Evolutionary conservation across 441 rosid genomes (phyloP).

Genomic region (Brassica hybrid): DNA sequence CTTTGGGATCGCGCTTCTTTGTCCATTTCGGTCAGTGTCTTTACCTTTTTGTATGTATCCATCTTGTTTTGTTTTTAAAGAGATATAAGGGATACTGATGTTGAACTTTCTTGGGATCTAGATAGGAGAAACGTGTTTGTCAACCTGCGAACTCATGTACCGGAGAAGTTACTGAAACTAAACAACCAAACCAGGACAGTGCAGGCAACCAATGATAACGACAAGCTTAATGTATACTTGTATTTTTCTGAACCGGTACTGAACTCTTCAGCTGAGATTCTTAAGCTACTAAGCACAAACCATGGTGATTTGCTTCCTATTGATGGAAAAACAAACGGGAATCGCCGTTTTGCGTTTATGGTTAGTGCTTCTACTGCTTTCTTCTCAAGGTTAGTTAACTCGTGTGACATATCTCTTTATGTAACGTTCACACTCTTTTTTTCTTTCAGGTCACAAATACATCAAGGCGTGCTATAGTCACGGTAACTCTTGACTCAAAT

Average conservation of each 20-base stretch:
- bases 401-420: not conserved
- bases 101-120: conserved; percentile 31
- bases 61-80: conserved; percentile 3
- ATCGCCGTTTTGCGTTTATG: conserved; percentile 84
- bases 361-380: conserved; percentile 47
- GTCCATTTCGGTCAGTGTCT: conserved; percentile 78
- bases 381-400: conserved; percentile 4
- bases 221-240: conserved; percentile 68
- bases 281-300: conserved; percentile 54
- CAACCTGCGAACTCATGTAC: conserved; percentile 67
- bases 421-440: conserved; percentile 13
- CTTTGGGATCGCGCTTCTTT: conserved; percentile 65
- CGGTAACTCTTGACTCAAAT: conserved; percentile 54
- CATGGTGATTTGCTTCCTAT: conserved; percentile 71
- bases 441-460: conserved; percentile 36
- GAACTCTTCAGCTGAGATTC: conserved; percentile 72
- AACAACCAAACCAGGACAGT: conserved; percentile 69
- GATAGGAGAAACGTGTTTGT: conserved; percentile 80
- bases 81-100: conserved; percentile 11
- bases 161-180: conserved; percentile 78
- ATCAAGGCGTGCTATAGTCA: conserved; percentile 53
- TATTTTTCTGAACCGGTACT: conserved; percentile 84
- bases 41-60: not conserved
- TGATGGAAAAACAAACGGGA: conserved; percentile 56
- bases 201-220: conserved; percentile 73